These are phyloP conservation scores for Blastomyces emzantsi DNA, from an alignment of 2,329 filamentous ascomycete species.

Conservation along the genomic window DNA sequence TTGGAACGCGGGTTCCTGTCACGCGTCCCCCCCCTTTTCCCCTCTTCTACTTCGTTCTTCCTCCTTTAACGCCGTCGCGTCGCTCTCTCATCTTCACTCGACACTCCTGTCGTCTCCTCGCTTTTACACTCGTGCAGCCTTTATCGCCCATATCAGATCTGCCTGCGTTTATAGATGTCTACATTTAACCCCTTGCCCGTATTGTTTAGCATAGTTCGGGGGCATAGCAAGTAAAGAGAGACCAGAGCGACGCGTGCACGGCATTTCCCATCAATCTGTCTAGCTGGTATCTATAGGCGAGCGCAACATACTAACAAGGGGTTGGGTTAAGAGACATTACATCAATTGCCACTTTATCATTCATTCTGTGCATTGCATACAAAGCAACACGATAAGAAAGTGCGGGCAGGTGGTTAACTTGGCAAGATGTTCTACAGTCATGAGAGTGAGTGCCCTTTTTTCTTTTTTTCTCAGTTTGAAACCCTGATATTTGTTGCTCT, in stretches of 20 bases:
- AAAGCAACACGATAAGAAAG: background rate
- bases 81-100: background rate
- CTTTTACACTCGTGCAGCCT: background rate
- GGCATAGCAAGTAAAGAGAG: background rate
- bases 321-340: background rate
- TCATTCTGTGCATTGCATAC: background rate
- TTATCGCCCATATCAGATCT: no score
- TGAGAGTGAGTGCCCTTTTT: conserved; percentile 58
- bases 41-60: background rate
- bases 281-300: background rate
- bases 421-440: conserved; percentile 83
- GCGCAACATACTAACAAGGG: background rate
- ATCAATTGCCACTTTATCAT: background rate
- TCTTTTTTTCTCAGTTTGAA: background rate
- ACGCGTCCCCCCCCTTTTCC: background rate
- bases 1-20: background rate
- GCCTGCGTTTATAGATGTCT: background rate
- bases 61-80: background rate
- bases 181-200: background rate
- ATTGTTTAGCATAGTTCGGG: background rate
- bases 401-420: background rate
- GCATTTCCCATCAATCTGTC: background rate
- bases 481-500: background rate
- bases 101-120: no score
- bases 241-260: background rate